These are phyloP conservation scores for Fraxinus latifolia DNA, from an alignment of 305 asterid species.

Conservation along the genomic window DNA sequence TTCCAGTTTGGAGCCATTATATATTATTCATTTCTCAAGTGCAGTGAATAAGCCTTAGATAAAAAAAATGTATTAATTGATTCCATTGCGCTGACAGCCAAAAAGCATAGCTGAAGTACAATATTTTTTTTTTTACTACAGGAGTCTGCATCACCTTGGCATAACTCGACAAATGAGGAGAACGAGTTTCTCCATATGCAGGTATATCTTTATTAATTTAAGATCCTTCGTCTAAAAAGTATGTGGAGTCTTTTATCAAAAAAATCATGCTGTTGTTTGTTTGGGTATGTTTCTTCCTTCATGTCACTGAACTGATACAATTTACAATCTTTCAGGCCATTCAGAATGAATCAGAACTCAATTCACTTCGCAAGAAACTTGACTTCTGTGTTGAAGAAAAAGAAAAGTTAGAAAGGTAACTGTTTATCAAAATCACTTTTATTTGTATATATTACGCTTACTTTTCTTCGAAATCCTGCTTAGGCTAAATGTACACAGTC, in stretches of 20 bases:
- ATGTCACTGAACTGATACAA: background rate
- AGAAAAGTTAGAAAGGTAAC: constrained; percentile 72
- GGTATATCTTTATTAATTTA: background rate
- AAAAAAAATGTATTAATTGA: background rate
- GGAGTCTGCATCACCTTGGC: constrained; percentile 70
- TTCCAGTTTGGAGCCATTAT: background rate
- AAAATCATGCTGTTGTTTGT: constrained; percentile 6
- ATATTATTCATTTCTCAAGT: background rate
- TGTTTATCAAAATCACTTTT: background rate
- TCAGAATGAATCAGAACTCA: constrained; percentile 87
- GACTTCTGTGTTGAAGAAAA: constrained; percentile 59
- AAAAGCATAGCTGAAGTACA: background rate
- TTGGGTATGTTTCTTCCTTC: background rate
- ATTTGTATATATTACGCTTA: background rate
- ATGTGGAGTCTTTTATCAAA: constrained; percentile 8
- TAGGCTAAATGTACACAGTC: background rate
- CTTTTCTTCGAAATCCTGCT: background rate
- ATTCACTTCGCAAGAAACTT: constrained; percentile 64
- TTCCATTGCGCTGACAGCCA: background rate
- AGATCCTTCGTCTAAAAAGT: constrained; percentile 12
- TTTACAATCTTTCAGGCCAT: constrained; percentile 56
- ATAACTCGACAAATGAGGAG: constrained; percentile 71
- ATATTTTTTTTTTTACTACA: constrained; percentile 24
- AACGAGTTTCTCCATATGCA: constrained; percentile 62
- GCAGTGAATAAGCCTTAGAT: background rate